Evolutionary conservation across 768 basidiomycete species (phyloP), one percentile per base, ranked within the genome.

Genomic region (Lepiota brunneoincarnata): DNA sequence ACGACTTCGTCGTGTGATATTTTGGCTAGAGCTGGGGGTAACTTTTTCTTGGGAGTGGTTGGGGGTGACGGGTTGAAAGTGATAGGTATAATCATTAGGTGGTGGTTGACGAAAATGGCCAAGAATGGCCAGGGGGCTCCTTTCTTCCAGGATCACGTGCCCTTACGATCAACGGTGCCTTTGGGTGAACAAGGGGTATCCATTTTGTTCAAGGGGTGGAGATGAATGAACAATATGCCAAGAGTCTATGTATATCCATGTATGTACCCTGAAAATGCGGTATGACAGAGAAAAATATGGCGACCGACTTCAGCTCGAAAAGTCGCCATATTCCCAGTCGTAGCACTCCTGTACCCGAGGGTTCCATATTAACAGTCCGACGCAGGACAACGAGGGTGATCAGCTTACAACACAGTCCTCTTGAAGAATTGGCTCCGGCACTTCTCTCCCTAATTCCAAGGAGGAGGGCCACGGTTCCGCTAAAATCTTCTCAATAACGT

Each of bases 1-100:
- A 93, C 83, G 12, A 93, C 66, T 63, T 93, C 91, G 39, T 87
- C 84, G 58, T 89, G 77, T 14, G 91, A 91, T 39, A 95, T 79
- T 53, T 79, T 78, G 1, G 85, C 86, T 12, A 96, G 74, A 0
- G 77, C 72, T 1, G 85, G 75, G 0, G 88, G 84, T 4, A 91
- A 77, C 60, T 78, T 80, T 3, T 67, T 64, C n/a, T 66, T 68
- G 6, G 66, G 59, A 17, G 73, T 61, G 7, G 74, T 35, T 31
- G 7, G 35, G 31, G 9, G 69, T 1, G 74, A 56, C 45, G 71
- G 55, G 6, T 69, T 58, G 48, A 84, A 72, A 26, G 69, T 74
- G 51, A 92, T 72, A 17, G 87, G 80, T 63, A 91, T 82, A 50
- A 89, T 79, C 89, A 91, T 91, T 41, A 23, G 50, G 4, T 18